Evolutionary conservation across 1,139 yeast species (phyloP).

Genomic region (Candida albicans): DNA sequence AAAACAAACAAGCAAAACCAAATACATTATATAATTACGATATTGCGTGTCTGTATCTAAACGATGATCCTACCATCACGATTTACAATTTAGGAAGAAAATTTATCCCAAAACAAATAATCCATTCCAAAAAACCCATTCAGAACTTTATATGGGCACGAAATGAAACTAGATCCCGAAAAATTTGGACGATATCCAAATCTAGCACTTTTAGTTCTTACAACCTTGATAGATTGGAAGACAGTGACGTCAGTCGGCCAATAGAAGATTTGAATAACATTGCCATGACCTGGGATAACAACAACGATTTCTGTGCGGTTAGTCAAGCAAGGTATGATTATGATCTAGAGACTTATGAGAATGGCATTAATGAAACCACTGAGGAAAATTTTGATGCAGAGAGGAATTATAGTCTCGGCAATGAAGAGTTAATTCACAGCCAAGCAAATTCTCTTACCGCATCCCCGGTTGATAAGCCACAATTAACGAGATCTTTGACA

Average conservation of each 20-base stretch:
- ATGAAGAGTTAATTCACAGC: background rate
- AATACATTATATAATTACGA: constrained; percentile 48
- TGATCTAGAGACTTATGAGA: constrained; percentile 19
- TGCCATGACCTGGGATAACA: constrained; percentile 55
- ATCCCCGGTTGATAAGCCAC: constrained; percentile 30
- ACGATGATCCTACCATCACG: constrained; percentile 72
- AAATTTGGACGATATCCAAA: constrained; percentile 46
- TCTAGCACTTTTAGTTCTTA: constrained; percentile 53
- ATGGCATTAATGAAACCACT: constrained; percentile 4
- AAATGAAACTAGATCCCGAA: constrained; percentile 24
- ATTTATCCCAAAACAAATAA: constrained; percentile 68
- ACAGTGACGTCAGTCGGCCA: constrained; percentile 43
- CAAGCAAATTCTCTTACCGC: constrained; percentile 19
- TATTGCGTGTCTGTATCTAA: constrained; percentile 75
- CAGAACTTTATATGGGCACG: constrained; percentile 48
- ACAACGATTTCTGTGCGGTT: constrained; percentile 52
- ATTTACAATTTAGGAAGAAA: constrained; percentile 75
- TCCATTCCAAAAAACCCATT: constrained; percentile 49
- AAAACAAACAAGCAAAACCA: constrained; percentile 8
- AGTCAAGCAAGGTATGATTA: constrained; percentile 52
- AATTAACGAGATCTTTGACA: constrained; percentile 23
- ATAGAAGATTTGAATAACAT: constrained; percentile 54
- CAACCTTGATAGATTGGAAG: constrained; percentile 41
- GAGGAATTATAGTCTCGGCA: background rate
- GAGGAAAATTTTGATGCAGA: constrained; percentile 3